These are phyloP conservation scores for Ilyonectria mors-panacis DNA, from an alignment of 2,329 filamentous ascomycete species.

Conservation along the genomic window DNA sequence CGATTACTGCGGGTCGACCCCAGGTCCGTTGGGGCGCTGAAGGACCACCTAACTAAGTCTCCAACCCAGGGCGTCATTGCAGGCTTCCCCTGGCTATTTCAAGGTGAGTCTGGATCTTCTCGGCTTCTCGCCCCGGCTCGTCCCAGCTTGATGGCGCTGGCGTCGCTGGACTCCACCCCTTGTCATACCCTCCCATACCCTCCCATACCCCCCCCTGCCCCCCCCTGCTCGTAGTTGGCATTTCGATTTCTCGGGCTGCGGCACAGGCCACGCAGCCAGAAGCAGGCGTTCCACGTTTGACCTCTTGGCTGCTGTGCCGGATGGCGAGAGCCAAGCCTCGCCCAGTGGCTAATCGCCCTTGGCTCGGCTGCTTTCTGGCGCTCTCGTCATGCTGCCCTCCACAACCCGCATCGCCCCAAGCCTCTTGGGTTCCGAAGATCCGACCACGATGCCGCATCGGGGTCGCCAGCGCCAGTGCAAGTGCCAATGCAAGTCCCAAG, in stretches of 20 bases:
- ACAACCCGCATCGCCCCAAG: slow-evolving; percentile 24
- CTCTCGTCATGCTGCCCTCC: slow-evolving; percentile 18
- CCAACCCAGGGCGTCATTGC: slow-evolving; percentile 5
- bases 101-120: slow-evolving; percentile 19
- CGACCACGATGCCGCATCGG: slow-evolving; percentile 31
- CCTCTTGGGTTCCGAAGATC: slow-evolving; percentile 43
- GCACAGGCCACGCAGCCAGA: slow-evolving; percentile 22
- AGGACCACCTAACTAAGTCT: neutral
- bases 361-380: slow-evolving; percentile 2
- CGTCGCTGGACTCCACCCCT: slow-evolving; percentile 10
- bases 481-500: slow-evolving; percentile 36
- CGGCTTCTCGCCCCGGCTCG: neutral
- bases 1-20: slow-evolving; percentile 18
- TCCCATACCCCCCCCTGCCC: neutral
- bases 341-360: slow-evolving; percentile 18
- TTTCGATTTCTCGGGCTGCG: slow-evolving; percentile 23
- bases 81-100: slow-evolving; percentile 9
- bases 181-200: slow-evolving; percentile 16
- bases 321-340: slow-evolving; percentile 30
- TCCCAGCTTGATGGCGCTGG: slow-evolving; percentile 14
- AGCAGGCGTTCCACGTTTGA: slow-evolving; percentile 19
- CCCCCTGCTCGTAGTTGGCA: slow-evolving; percentile 7
- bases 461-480: neutral
- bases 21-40: slow-evolving; percentile 20
- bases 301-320: slow-evolving; percentile 28